These are phyloP conservation scores for Adenanthera pavonina DNA, from an alignment of 306 rosid genomes.

Conservation along the genomic window DNA sequence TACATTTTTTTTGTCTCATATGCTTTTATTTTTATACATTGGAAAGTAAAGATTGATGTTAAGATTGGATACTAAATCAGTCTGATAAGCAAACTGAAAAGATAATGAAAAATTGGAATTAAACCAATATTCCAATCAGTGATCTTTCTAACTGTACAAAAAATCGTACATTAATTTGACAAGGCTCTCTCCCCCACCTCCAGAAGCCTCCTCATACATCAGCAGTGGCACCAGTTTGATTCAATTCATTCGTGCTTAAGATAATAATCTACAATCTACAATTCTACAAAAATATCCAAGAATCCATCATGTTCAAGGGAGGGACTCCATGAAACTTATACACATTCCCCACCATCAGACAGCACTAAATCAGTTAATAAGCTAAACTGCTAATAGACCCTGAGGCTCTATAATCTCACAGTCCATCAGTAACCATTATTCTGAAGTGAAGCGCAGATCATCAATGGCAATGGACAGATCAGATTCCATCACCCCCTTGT, in stretches of 20 bases:
- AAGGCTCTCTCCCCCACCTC: slow-evolving; percentile 1
- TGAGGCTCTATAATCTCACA: neutral
- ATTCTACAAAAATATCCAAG: slow-evolving; percentile 32
- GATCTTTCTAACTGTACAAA: slow-evolving; percentile 58
- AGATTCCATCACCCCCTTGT: slow-evolving; percentile 46
- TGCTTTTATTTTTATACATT: too few species aligned
- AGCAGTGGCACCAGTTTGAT: slow-evolving; percentile 52
- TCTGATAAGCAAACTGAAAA: too few species aligned
- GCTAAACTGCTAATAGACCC: neutral
- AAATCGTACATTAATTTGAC: slow-evolving; percentile 47
- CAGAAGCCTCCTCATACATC: slow-evolving; percentile 43
- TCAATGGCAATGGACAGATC: slow-evolving; percentile 68
- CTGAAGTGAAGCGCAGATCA: slow-evolving; percentile 66
- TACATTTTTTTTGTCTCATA: too few species aligned
- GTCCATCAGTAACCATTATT: slow-evolving; percentile 33
- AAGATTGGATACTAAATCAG: too few species aligned
- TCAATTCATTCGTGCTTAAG: slow-evolving; percentile 38
- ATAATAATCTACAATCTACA: slow-evolving; percentile 44
- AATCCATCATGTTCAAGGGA: slow-evolving; percentile 48
- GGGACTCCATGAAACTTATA: slow-evolving; percentile 55
- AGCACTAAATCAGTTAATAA: neutral
- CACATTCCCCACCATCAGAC: slow-evolving; percentile 45
- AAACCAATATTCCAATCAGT: slow-evolving; percentile 30
- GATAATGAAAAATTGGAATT: neutral
- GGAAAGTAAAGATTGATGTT: too few species aligned